phyloP scores from a whole-genome alignment of 2,329 filamentous ascomycete genomes.

The Clonostachys chloroleuca region DNA sequence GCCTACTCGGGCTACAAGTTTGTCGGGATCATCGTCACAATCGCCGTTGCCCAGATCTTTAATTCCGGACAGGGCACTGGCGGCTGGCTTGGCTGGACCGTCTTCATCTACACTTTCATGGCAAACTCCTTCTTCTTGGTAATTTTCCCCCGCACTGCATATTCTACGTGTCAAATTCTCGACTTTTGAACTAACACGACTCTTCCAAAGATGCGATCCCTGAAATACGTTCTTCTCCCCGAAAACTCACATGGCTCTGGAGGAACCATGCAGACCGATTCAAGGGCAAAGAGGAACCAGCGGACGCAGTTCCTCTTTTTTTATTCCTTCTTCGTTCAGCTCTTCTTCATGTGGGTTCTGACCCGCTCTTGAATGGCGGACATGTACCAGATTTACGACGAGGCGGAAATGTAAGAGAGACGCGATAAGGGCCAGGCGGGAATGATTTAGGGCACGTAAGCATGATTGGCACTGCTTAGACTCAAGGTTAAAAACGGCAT shows the following conservation, averaged over 20 bases:
- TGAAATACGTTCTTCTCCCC: slow-evolving; percentile 93
- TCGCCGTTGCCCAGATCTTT: slow-evolving; percentile 72
- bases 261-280: slow-evolving; percentile 65
- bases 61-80: slow-evolving; percentile 79
- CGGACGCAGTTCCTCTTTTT: slow-evolving; percentile 89
- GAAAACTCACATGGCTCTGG: slow-evolving; percentile 67
- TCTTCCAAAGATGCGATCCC: slow-evolving; percentile 69
- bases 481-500: background rate
- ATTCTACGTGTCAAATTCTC: background rate
- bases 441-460: background rate
- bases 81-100: slow-evolving; percentile 81
- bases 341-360: slow-evolving; percentile 86
- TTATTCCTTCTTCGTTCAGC: slow-evolving; percentile 91
- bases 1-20: slow-evolving; percentile 99
- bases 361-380: slow-evolving; percentile 31
- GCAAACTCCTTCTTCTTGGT: slow-evolving; percentile 96
- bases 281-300: slow-evolving; percentile 79
- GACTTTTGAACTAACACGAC: background rate
- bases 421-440: no score
- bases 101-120: slow-evolving; percentile 88
- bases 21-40: slow-evolving; percentile 88
- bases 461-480: background rate
- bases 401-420: no score
- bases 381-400: background rate
- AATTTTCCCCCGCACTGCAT: slow-evolving; percentile 24